A percentile compares a stretch with the other conserved stretches of the same genome.
phyloP scores from a whole-genome alignment of 371 early-diverging fungal species.

The Mucor circinelloides region DNA sequence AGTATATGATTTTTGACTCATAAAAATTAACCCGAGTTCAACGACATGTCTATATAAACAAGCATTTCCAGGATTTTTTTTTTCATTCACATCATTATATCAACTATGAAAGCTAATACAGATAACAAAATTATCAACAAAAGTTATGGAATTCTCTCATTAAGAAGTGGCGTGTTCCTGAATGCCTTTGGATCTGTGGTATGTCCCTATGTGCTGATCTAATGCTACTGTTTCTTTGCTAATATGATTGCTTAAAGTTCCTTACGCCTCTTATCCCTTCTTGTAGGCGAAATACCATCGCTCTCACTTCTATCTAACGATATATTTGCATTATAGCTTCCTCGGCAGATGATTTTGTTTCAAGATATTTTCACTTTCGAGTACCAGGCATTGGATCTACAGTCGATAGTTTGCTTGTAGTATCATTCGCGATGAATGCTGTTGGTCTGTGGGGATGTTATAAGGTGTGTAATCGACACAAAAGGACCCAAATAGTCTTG shows the following conservation, averaged over 20 bases:
- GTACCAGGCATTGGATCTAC: not conserved
- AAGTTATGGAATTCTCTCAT: not conserved
- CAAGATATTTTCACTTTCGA: not conserved
- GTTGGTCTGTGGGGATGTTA: not conserved
- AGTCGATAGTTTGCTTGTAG: not conserved
- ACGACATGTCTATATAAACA: not conserved
- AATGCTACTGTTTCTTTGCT: not conserved
- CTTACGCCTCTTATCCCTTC: not conserved
- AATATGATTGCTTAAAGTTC: not conserved
- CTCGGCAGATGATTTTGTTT: not conserved
- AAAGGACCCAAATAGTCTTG: not conserved
- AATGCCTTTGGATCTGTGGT: not conserved
- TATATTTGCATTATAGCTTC: not conserved
- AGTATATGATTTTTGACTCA: not conserved
- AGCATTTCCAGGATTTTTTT: not conserved
- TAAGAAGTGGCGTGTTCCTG: not conserved
- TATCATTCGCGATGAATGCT: not conserved
- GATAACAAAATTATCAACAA: not conserved
- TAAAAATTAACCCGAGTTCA: not conserved
- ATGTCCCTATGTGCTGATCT: not conserved
- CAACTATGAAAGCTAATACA: not conserved
- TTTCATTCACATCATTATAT: not conserved
- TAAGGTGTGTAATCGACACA: not conserved
- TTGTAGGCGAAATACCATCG: not conserved
- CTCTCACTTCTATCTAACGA: not conserved